Percentiles rank a stretch among this genome's conserved stretches.
Conservation (phyloP, 345 rosid species). For the Hibiscus trionum region DNA sequence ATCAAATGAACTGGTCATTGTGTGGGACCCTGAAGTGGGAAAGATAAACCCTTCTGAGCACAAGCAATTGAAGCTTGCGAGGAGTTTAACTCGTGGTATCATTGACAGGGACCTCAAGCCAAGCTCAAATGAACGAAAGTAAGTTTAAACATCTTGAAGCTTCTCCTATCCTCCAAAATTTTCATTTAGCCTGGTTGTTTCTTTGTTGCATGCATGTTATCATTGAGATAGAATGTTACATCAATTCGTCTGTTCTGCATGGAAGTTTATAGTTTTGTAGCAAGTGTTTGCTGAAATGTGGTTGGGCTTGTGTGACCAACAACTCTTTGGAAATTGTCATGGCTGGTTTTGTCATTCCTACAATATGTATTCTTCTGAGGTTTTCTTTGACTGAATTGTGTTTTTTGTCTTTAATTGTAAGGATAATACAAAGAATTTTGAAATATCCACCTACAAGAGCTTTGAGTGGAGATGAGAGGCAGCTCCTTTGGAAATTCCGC, state of each 20-base stretch:
- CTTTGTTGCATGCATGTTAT: not conserved
- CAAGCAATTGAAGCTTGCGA: conserved; percentile 93
- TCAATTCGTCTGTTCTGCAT: not conserved
- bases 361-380: not conserved
- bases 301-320: not conserved
- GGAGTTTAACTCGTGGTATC: conserved; percentile 87
- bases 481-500: conserved; percentile 93
- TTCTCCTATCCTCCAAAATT: not conserved
- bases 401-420: conserved; percentile 16
- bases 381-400: not conserved
- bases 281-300: not conserved
- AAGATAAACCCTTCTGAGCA: conserved; percentile 93
- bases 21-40: conserved; percentile 95
- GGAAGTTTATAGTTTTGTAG: not conserved
- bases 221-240: not conserved
- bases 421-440: conserved; percentile 78
- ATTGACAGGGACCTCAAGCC: conserved; percentile 98
- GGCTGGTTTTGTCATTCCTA: not conserved
- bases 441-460: conserved; percentile 88
- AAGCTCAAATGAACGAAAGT: conserved; percentile 72
- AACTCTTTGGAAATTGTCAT: not conserved
- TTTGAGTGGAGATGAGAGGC: conserved; percentile 94
- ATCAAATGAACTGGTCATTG: conserved; percentile 85
- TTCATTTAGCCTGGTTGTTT: not conserved
- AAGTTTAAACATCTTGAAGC: conserved; percentile 17